These are phyloP conservation scores for Iberis pinnata DNA, from an alignment of 345 rosid genomes.

Conservation along the genomic window DNA sequence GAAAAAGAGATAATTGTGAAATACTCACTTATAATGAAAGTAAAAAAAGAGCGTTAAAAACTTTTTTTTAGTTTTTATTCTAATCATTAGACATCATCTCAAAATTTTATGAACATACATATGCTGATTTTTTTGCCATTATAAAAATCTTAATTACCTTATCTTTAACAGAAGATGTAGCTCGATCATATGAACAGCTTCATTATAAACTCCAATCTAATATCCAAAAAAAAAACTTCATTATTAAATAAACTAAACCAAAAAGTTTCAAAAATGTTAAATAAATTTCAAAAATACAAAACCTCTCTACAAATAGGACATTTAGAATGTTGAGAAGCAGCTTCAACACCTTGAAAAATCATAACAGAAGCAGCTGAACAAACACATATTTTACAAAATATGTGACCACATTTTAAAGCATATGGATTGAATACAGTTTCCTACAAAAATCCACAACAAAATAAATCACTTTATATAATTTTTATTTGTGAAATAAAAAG, in stretches of 20 bases:
- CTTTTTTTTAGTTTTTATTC: no score
- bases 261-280: background rate
- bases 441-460: slow-evolving; percentile 32
- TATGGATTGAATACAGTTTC: slow-evolving; percentile 79
- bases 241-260: background rate
- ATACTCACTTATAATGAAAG: no score
- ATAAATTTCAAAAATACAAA: slow-evolving; percentile 12
- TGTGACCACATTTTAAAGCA: slow-evolving; percentile 85
- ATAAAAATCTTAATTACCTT: slow-evolving; percentile 37
- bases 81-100: no score
- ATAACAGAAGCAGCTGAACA: slow-evolving; percentile 83
- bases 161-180: slow-evolving; percentile 58
- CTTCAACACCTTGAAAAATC: slow-evolving; percentile 65
- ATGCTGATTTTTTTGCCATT: no score
- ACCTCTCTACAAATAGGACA: slow-evolving; percentile 99
- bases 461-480: no score
- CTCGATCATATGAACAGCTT: slow-evolving; percentile 71
- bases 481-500: background rate
- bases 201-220: slow-evolving; percentile 69
- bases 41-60: no score
- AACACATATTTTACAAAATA: slow-evolving; percentile 81
- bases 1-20: no score
- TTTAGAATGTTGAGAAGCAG: slow-evolving; percentile 48
- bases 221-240: background rate
- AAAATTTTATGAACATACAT: background rate